Evolutionary conservation across 495 filamentous ascomycete genomes (phyloP).

Genomic region (Viridothelium virens): DNA sequence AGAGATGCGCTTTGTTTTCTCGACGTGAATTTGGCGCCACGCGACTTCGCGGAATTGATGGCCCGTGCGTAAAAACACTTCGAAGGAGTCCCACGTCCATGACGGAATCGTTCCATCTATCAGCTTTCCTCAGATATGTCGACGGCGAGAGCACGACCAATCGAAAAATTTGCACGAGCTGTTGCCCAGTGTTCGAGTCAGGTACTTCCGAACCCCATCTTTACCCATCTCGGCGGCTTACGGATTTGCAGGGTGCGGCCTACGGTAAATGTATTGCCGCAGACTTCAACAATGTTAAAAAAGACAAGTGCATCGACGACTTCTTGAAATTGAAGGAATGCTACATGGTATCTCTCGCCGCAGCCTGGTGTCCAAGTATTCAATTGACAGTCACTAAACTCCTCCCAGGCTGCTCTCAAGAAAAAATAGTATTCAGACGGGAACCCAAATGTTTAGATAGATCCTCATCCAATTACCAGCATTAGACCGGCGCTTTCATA

Average conservation of each 20-base stretch:
- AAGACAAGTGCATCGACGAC: slow-evolving; percentile 82
- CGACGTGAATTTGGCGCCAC: neutral
- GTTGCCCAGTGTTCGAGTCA: slow-evolving; percentile 75
- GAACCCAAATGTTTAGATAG: neutral
- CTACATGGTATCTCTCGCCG: slow-evolving; percentile 56
- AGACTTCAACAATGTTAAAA: slow-evolving; percentile 85
- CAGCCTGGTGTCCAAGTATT: too few species aligned
- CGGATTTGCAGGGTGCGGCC: slow-evolving; percentile 53
- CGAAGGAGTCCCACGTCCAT: neutral
- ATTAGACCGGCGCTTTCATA: neutral
- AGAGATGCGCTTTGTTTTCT: neutral
- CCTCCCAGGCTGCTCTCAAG: slow-evolving; percentile 18
- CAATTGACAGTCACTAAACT: neutral
- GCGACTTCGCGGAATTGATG: neutral
- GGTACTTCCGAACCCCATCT: slow-evolving; percentile 42
- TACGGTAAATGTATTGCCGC: slow-evolving; percentile 90
- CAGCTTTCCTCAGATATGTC: slow-evolving; percentile 25
- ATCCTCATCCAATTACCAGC: neutral
- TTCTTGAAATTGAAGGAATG: slow-evolving; percentile 86
- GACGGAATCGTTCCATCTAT: neutral
- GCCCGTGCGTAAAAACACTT: neutral
- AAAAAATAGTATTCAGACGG: slow-evolving; percentile 10
- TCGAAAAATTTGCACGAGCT: slow-evolving; percentile 81
- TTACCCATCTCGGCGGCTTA: neutral
- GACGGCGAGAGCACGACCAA: slow-evolving; percentile 49